Evolutionary conservation across 768 basidiomycete genomes (phyloP).

Genomic region (Kwoniella sp.): DNA sequence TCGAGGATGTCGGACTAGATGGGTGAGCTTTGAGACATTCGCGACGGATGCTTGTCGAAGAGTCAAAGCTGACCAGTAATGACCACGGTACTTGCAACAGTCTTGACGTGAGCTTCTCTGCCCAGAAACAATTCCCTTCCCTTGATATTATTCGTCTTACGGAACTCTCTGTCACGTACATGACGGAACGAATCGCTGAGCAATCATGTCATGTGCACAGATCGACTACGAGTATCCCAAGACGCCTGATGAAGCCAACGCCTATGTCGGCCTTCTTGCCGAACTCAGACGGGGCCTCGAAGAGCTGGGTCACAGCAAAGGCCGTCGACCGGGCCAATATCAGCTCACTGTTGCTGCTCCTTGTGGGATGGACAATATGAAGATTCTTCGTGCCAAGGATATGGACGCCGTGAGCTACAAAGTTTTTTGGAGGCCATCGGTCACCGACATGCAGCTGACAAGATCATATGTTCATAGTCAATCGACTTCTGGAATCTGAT

Average conservation of each 20-base stretch:
- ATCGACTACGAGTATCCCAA: constrained; percentile 85
- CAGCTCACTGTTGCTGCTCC: constrained; percentile 84
- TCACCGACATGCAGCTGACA: not conserved
- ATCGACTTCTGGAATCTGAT: constrained; percentile 98
- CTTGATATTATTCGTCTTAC: too few relatives aligned
- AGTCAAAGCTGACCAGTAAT: not conserved
- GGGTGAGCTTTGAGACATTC: constrained; percentile 61
- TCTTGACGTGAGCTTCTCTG: constrained; percentile 31
- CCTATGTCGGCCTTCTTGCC: constrained; percentile 78
- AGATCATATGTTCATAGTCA: constrained; percentile 51
- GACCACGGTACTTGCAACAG: constrained; percentile 5
- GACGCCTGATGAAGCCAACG: constrained; percentile 72
- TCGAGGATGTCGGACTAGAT: constrained; percentile 91
- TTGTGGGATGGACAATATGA: constrained; percentile 83
- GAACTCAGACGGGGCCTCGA: constrained; percentile 78
- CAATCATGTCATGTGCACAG: too few relatives aligned
- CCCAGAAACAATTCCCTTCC: too few relatives aligned
- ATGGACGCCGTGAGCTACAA: constrained; percentile 70
- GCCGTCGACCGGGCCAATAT: constrained; percentile 61
- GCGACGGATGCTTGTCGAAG: not conserved
- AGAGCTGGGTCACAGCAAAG: constrained; percentile 69
- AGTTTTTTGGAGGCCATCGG: not conserved
- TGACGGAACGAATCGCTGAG: too few relatives aligned
- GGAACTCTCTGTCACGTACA: too few relatives aligned
- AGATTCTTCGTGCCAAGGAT: constrained; percentile 72